Evolutionary conservation across 2,329 filamentous ascomycete species (phyloP), one percentile per base, ranked within the genome.

Genomic region (Cytospora chrysosperma): DNA sequence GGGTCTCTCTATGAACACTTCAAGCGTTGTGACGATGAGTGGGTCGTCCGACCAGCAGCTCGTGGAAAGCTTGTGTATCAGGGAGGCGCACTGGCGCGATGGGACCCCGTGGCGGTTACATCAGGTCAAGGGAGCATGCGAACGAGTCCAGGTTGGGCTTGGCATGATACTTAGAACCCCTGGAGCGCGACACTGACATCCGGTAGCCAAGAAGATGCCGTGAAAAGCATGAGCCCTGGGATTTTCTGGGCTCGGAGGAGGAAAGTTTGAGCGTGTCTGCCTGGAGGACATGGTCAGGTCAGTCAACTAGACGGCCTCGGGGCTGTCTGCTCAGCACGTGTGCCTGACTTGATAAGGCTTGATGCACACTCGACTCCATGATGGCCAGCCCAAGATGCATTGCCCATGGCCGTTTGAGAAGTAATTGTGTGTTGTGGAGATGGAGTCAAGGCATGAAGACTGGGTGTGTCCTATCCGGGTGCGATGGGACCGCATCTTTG

Each of bases 31-130:
- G 56, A 57, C 47, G 32, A 56, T 26, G 19, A 51, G 64, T 63
- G 64, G 64, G 54, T 61, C 61, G 24, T 61, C 64, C 56, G 61
- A 55, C 51, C 60, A 56, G 61, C 53, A 63, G 56, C 34, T 62
- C 37, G 51, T 34, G 63, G 57, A 43, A 28, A 43, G 55, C 55
- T 51, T 59, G 59, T 65, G 63, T 62, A 59, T 65, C 55, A 50
- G 24, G 63, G 58, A 9, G 58, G 28, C 53, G 26, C 54, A 32
- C 49, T 34, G 60, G 55, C 49, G 60, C 32, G 60, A 53, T 26
- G 55, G 34, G 34, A 40, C 19, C 30, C 30, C 55, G 50, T 59
- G 61, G 56, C 56, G 56, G 56, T 49, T 58, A 47, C 56, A 58
- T 54, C 61, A 54, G 49, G 50, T 62, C 32, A 43, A 51, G 60